Percentiles rank a stretch among this genome's conserved stretches.
Conservation (phyloP, 2,329 filamentous ascomycete species). For the Xylariales sp. region DNA sequence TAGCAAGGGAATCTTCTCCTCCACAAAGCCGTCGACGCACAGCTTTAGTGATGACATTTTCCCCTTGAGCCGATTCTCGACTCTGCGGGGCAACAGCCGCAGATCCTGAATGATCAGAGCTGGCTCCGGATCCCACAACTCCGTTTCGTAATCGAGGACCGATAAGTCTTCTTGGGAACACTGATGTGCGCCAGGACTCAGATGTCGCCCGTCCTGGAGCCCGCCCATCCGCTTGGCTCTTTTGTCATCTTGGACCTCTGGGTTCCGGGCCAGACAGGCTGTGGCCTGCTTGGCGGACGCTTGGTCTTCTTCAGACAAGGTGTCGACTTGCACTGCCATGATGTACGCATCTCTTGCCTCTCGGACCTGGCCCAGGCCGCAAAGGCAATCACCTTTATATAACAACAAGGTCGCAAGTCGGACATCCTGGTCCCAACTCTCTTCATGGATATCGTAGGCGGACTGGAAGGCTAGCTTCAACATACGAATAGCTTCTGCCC, state of each 20-base stretch:
- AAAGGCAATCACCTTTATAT: constrained; percentile 7
- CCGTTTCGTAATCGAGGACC: constrained; percentile 4
- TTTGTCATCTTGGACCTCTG: not conserved
- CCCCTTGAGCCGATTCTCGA: not conserved
- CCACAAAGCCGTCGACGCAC: not conserved
- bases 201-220: not conserved
- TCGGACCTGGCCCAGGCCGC: constrained; percentile 1
- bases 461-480: not conserved
- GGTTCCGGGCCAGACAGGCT: not conserved
- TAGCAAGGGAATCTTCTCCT: not conserved
- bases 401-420: constrained; percentile 1
- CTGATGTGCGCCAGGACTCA: not conserved
- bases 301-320: not conserved
- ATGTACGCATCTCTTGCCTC: constrained; percentile 4
- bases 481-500: constrained; percentile 4
- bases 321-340: not conserved
- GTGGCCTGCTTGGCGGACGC: not conserved
- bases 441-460: not conserved
- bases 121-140: constrained; percentile 5
- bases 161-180: not conserved
- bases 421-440: not conserved
- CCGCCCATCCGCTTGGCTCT: not conserved
- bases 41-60: not conserved
- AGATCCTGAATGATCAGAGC: not conserved
- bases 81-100: not conserved